Evolutionary conservation across 371 early-diverging fungal genomes (phyloP), one percentile per base, ranked within the genome.

Genomic region (Mucor mucedo): DNA sequence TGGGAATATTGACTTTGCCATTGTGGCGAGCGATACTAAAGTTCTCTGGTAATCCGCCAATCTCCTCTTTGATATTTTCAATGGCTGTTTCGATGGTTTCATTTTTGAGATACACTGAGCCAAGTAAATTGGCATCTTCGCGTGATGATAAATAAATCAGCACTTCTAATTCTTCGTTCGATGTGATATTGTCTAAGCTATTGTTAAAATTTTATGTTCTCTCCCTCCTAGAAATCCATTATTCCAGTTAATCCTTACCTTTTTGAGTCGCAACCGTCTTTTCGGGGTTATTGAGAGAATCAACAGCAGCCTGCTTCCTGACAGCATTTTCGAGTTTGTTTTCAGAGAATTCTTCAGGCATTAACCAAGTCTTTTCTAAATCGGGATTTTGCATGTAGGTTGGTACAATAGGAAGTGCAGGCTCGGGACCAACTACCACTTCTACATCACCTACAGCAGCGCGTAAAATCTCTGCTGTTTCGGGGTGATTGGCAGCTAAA

Each of bases 341-440:
- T 29, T 83, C 83, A 0, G 86, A 71, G 30, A 85, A 83, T 32
- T 88, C 88, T 5, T 90, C 89, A 0, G 92, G 92, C 52, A 84
- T 66, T 5, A 85, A 78, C 92, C 92, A 92, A 11, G 87, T 76
- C 70, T 90, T 89, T 54, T 82, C 78, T 28, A 90, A 76, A 52
- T 92, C 91, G 0, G 91, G 92, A 32, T 88, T 80, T 30, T 81
- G 76, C 56, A 92, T 69, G 58, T 92, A 92, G 13, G 83, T 87
- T 8, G 92, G 91, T 1, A 86, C 77, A 65, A 90, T 88, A 6
- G 76, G 65, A n/a, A 76, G 53, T 1, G 72, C 76, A 5, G 77
- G 72, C 41, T 77, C 80, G 21, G 73, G 70, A 6, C 61, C 72
- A 13, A 69, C 72, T 9, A 60, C 35, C 9, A 61, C 64, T 4